Base-by-base conservation (phyloP, 1,284 basidiomycete species). In the Leucocoprinus gongylophorus region DNA sequence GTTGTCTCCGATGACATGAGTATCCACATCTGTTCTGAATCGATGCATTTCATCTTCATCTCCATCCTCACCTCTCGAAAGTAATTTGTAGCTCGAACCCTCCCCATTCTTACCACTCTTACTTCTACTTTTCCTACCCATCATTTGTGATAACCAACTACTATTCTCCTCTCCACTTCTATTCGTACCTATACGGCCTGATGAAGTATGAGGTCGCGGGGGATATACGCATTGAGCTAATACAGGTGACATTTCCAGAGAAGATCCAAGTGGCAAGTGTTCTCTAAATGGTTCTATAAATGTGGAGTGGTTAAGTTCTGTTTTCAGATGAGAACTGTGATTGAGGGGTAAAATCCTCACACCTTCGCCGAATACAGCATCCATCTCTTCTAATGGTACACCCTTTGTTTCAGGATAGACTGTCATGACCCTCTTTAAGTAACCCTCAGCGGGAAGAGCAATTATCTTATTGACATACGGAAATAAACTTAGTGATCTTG, bases 341-440 rank as follows among this genome's bases (percentile, higher is more conserved):
- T n/a, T 13, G 15, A 17, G 35, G 33, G 15, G 33, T 35, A 15
- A 26, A 21, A n/a, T 17, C 13, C 15, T 17, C 17, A 8, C 58
- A 83, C 84, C 83, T 80, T 88, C 84, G 18, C 85, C 85, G 58
- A 88, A 88, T 15, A 88, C 83, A 48, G 77, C 78, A 58, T 88
- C 85, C 85, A 88, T 88, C 62, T 88, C 85, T 67, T 88, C 85
- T 29, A 88, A 64, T 7, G 84, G 83, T n/a, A 88, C 76, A 1
- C 84, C 83, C 69, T 75, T 87, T 15, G 85, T 88, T 64, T 88
- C 86, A 3, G 85, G 86, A 61, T 91, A 93, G 56, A 88, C 81
- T 88, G 63, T 37, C 32, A n/a, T 45, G 21, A 26, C n/a, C 18
- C 30, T 10, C 49, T n/a, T 28, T 28, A 17, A 41, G 13, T 5